A percentile compares a stretch with the other conserved stretches of the same genome.
These are phyloP conservation scores for Sclerotinia subarctica DNA, from an alignment of 2,329 filamentous ascomycete species.

Conservation along the genomic window DNA sequence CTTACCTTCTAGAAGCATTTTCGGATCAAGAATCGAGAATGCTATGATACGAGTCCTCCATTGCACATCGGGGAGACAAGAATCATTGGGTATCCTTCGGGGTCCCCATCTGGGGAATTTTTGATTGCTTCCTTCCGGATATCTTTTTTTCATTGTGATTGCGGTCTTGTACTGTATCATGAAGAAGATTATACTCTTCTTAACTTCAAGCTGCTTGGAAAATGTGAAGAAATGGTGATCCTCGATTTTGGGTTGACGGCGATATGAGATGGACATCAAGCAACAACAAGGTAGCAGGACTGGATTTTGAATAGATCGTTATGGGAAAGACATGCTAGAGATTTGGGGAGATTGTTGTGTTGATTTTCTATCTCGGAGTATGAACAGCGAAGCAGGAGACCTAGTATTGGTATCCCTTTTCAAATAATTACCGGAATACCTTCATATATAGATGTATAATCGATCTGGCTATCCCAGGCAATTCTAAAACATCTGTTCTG, in stretches of 20 bases:
- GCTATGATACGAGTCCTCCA: constrained; percentile 47
- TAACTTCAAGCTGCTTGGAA: background rate
- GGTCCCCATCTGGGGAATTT: constrained; percentile 40
- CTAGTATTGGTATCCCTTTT: background rate
- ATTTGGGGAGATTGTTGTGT: background rate
- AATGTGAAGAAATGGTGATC: background rate
- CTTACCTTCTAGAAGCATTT: constrained; percentile 40
- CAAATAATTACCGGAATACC: background rate
- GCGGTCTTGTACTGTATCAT: constrained; percentile 36
- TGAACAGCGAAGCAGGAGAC: too few relatives aligned
- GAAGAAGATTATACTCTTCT: constrained; percentile 37
- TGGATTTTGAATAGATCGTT: too few relatives aligned
- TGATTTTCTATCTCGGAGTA: background rate
- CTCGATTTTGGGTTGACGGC: background rate
- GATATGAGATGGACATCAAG: background rate
- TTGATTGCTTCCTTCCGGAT: constrained; percentile 35
- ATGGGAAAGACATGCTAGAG: background rate
- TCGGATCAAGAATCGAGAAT: constrained; percentile 36
- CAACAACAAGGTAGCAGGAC: background rate
- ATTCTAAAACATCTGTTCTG: background rate
- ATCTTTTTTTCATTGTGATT: constrained; percentile 41
- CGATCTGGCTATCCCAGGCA: background rate
- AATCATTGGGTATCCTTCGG: constrained; percentile 39
- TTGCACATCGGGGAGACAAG: constrained; percentile 55
- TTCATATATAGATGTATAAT: background rate